These are phyloP conservation scores for Narthecium ossifragum DNA, from an alignment of 106 monocot species.

Conservation along the genomic window DNA sequence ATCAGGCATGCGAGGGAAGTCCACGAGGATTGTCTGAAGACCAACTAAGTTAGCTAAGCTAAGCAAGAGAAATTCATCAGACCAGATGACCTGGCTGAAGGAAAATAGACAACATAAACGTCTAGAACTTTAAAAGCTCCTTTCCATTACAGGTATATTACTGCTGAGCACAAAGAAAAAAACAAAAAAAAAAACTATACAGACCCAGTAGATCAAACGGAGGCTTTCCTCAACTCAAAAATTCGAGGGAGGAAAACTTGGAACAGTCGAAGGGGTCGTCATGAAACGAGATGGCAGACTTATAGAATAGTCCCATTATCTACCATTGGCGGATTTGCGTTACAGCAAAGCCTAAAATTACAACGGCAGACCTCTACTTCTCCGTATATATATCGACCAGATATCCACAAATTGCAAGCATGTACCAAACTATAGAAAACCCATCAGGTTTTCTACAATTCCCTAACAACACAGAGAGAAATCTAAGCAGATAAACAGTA, in stretches of 20 bases:
- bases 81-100: not conserved
- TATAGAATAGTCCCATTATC: no score
- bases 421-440: not conserved
- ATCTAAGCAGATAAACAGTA: not conserved
- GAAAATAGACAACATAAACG: not conserved
- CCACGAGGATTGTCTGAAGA: no score
- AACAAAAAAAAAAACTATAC: not conserved
- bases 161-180: conserved; percentile 1
- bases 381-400: not conserved
- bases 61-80: not conserved
- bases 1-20: no score
- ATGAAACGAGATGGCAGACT: no score
- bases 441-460: not conserved
- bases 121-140: not conserved
- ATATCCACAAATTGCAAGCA: not conserved
- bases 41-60: no score
- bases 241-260: no score
- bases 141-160: no score
- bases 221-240: not conserved
- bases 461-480: not conserved
- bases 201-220: not conserved
- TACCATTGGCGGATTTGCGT: no score
- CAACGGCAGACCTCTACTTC: no score
- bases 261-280: no score
- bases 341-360: no score